Conservation (phyloP, 2,329 filamentous ascomycete species). For the Arthrobotrys sphaeroides region DNA sequence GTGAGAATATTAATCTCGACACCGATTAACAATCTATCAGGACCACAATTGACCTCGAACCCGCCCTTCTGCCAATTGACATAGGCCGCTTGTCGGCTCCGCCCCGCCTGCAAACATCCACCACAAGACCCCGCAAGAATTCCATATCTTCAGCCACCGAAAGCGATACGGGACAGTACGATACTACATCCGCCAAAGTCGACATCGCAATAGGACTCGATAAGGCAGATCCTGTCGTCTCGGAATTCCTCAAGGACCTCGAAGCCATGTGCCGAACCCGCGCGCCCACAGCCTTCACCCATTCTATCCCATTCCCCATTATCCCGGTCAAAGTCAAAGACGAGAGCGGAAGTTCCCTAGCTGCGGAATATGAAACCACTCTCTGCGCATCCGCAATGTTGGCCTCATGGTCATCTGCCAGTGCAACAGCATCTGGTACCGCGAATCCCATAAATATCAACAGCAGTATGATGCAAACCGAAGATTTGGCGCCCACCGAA, state of each 20-base stretch:
- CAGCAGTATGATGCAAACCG: slow-evolving; percentile 46
- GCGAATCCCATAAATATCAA: slow-evolving; percentile 15
- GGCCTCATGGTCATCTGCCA: slow-evolving; percentile 47
- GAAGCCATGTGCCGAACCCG: slow-evolving; percentile 46
- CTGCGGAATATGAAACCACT: slow-evolving; percentile 49
- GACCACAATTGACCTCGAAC: slow-evolving; percentile 46
- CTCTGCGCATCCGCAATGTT: slow-evolving; percentile 51
- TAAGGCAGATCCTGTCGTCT: slow-evolving; percentile 42
- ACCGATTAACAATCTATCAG: background rate
- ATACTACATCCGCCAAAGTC: slow-evolving; percentile 46
- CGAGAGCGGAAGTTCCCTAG: slow-evolving; percentile 46
- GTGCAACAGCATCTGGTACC: slow-evolving; percentile 18
- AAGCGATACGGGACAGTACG: slow-evolving; percentile 48
- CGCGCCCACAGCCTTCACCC: slow-evolving; percentile 42
- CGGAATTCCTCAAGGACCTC: slow-evolving; percentile 44
- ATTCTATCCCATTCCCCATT: slow-evolving; percentile 45
- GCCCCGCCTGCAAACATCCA: slow-evolving; percentile 41
- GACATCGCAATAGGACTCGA: slow-evolving; percentile 47
- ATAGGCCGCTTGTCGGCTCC: slow-evolving; percentile 50
- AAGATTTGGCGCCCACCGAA: slow-evolving; percentile 35
- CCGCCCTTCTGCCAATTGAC: slow-evolving; percentile 44
- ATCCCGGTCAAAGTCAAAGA: slow-evolving; percentile 51
- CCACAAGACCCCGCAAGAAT: slow-evolving; percentile 45
- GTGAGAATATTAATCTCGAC: background rate
- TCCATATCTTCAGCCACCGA: slow-evolving; percentile 45